A percentile compares a stretch with the other conserved stretches of the same genome.
Evolutionary conservation across 768 basidiomycete genomes (phyloP).

Genomic region (Trametes maxima): DNA sequence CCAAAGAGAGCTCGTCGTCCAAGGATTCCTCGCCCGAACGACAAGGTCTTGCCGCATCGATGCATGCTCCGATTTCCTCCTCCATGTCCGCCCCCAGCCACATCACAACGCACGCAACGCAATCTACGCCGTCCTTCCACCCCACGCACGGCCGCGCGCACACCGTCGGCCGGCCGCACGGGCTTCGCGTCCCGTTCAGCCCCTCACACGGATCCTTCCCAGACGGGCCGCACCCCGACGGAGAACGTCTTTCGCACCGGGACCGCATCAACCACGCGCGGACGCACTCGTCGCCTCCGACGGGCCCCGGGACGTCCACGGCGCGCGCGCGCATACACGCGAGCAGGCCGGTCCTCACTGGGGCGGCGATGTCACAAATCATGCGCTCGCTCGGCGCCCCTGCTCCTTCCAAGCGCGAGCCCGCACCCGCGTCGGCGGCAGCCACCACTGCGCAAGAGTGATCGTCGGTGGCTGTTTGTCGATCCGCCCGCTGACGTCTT

Average conservation of each 20-base stretch:
- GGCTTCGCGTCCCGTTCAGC: slow-evolving; percentile 29
- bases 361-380: slow-evolving; percentile 67
- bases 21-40: slow-evolving; percentile 32
- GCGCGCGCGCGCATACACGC: slow-evolving; percentile 46
- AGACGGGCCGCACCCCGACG: no score
- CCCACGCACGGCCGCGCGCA: slow-evolving; percentile 57
- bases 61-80: slow-evolving; percentile 52
- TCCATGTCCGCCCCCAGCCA: slow-evolving; percentile 44
- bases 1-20: slow-evolving; percentile 23
- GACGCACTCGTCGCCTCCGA: slow-evolving; percentile 68
- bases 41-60: slow-evolving; percentile 50
- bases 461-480: neutral
- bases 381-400: slow-evolving; percentile 59
- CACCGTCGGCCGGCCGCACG: slow-evolving; percentile 50
- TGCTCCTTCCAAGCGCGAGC: slow-evolving; percentile 24
- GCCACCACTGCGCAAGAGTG: slow-evolving; percentile 26
- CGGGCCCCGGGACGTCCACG: slow-evolving; percentile 37
- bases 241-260: slow-evolving; percentile 41
- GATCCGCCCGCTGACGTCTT: neutral
- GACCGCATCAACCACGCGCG: slow-evolving; percentile 49
- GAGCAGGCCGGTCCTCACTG: slow-evolving; percentile 70
- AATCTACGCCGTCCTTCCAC: slow-evolving; percentile 35
- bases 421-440: slow-evolving; percentile 6
- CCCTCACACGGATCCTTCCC: slow-evolving; percentile 38
- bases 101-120: slow-evolving; percentile 35